phyloP scores from a whole-genome alignment of 768 basidiomycete species.

The Suillus ampliporus region DNA sequence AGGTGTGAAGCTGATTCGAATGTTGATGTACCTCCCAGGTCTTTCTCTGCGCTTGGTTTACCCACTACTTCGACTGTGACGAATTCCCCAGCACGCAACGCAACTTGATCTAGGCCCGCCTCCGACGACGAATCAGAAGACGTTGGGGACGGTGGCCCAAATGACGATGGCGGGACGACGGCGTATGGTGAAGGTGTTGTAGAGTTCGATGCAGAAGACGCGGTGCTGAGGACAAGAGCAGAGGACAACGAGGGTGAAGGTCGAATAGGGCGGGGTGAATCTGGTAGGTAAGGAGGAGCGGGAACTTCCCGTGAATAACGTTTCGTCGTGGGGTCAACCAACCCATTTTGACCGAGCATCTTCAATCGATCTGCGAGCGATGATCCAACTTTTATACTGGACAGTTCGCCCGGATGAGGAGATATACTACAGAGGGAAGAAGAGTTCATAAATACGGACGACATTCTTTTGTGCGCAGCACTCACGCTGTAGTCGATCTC shows the following conservation, averaged over 20 bases:
- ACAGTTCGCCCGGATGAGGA: slow-evolving; percentile 26
- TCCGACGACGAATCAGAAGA: slow-evolving; percentile 68
- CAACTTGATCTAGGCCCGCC: slow-evolving; percentile 50
- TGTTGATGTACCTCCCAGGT: slow-evolving; percentile 33
- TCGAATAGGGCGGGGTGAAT: slow-evolving; percentile 42
- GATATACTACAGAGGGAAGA: slow-evolving; percentile 17
- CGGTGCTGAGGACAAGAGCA: slow-evolving; percentile 15
- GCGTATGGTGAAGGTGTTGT: slow-evolving; percentile 59
- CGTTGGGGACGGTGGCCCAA: slow-evolving; percentile 79
- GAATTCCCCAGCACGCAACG: slow-evolving; percentile 21
- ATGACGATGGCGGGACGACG: slow-evolving; percentile 69
- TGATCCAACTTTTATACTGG: slow-evolving; percentile 48
- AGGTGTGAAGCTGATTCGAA: slow-evolving; percentile 23
- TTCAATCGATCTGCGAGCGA: slow-evolving; percentile 85
- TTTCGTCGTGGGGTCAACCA: slow-evolving; percentile 63
- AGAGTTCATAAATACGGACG: slow-evolving; percentile 18
- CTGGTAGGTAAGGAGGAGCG: slow-evolving; percentile 40
- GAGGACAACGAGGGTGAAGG: slow-evolving; percentile 41
- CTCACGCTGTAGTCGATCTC: slow-evolving; percentile 40
- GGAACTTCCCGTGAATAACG: slow-evolving; percentile 60
- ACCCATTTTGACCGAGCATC: slow-evolving; percentile 73
- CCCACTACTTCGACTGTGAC: neutral
- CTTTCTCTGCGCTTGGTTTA: slow-evolving; percentile 16
- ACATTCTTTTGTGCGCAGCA: slow-evolving; percentile 16
- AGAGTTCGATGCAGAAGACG: slow-evolving; percentile 36